phyloP scores from a whole-genome alignment of 495 filamentous ascomycete genomes.

The Neurospora sp. region DNA sequence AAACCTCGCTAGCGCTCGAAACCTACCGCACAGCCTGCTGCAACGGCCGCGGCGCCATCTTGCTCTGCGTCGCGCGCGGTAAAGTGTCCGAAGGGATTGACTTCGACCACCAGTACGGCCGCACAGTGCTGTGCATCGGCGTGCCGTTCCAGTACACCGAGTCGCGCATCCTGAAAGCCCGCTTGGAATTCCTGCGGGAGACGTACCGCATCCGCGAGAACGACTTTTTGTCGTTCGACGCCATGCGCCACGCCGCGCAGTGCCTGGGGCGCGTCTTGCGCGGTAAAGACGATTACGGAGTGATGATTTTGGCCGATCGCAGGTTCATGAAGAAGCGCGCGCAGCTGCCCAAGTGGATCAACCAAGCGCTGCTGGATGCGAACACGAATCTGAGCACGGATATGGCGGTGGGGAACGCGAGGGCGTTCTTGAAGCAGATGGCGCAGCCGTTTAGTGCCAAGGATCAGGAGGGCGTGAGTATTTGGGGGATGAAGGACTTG shows the following conservation, averaged over 20 bases:
- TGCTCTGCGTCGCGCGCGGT: conserved; percentile 90
- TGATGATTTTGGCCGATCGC: conserved; percentile 96
- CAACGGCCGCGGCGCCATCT: conserved; percentile 87
- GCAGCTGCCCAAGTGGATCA: conserved; percentile 97
- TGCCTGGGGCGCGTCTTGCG: conserved; percentile 91
- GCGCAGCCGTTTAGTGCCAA: conserved; percentile 74
- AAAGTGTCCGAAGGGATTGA: conserved; percentile 98
- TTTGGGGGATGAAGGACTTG: conserved; percentile 76
- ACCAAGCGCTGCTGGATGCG: conserved; percentile 70
- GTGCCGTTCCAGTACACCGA: conserved; percentile 99
- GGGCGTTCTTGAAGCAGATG: conserved; percentile 84
- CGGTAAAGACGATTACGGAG: conserved; percentile 96
- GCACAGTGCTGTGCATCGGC: conserved; percentile 92
- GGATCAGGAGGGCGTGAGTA: conserved; percentile 85
- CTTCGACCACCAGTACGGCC: conserved; percentile 98
- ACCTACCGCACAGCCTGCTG: conserved; percentile 95
- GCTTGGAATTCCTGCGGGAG: conserved; percentile 91
- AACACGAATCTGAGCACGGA: conserved; percentile 88
- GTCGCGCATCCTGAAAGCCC: conserved; percentile 90
- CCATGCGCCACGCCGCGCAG: conserved; percentile 96
- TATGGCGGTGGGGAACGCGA: conserved; percentile 82
- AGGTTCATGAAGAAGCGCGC: conserved; percentile 82
- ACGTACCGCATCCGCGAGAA: conserved; percentile 96
- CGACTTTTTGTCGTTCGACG: conserved; percentile 97
- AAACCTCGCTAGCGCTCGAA: conserved; percentile 90